A percentile compares a stretch with the other conserved stretches of the same genome.
phyloP scores from a whole-genome alignment of 257 asterid genomes.

The Mentha longifolia region DNA sequence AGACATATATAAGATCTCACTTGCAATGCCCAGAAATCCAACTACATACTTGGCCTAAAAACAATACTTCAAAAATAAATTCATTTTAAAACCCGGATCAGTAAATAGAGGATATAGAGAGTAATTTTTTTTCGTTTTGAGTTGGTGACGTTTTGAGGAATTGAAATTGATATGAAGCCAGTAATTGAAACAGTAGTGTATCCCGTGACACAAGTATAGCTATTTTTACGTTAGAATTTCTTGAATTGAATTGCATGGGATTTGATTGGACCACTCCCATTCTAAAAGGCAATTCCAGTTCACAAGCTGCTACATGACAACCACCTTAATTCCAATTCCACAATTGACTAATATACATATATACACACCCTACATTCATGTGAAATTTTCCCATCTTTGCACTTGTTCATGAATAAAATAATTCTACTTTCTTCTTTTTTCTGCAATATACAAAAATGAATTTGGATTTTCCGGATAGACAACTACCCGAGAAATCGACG shows the following conservation, averaged over 20 bases:
- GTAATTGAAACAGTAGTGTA: conserved; percentile 1
- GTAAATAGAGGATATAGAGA: no score
- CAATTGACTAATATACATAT: neutral
- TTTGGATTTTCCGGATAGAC: no score
- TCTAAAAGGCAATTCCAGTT: neutral
- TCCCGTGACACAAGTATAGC: conserved; percentile 26
- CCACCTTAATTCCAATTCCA: conserved; percentile 6
- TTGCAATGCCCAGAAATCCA: no score
- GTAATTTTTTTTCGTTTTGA: no score
- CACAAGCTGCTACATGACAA: neutral
- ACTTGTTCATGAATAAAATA: neutral
- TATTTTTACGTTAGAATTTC: neutral
- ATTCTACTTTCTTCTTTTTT: neutral
- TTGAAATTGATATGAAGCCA: no score
- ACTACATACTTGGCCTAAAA: no score
- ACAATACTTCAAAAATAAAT: no score
- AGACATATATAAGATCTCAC: no score
- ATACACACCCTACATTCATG: neutral
- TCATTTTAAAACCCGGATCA: no score
- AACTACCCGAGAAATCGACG: no score
- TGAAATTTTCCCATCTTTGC: neutral
- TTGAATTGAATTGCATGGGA: conserved; percentile 18
- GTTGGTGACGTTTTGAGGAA: no score
- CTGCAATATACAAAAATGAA: no score
- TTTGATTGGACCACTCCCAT: conserved; percentile 18